These are phyloP conservation scores for Pythium volutum DNA, from an alignment of 352 stramenopile species.

Conservation along the genomic window DNA sequence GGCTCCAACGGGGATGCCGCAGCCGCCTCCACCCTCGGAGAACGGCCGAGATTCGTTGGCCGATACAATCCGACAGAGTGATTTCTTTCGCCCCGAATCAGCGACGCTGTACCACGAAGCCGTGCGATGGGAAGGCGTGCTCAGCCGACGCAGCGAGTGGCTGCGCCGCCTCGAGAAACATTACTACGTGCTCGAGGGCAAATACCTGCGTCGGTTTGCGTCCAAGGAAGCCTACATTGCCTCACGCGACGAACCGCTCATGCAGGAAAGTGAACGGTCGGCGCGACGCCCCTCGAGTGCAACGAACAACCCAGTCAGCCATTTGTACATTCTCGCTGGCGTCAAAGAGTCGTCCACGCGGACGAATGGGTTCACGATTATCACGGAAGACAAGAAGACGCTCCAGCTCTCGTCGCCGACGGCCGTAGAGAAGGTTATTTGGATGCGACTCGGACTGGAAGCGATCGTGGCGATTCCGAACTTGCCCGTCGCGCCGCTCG, in stretches of 20 bases:
- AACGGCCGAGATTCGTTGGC: neutral
- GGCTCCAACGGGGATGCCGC: neutral
- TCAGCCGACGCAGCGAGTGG: constrained; percentile 82
- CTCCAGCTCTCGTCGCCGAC: constrained; percentile 74
- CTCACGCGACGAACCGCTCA: constrained; percentile 66
- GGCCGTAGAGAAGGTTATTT: constrained; percentile 84
- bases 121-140: constrained; percentile 79
- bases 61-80: constrained; percentile 14
- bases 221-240: constrained; percentile 84
- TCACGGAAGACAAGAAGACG: constrained; percentile 85
- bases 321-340: constrained; percentile 76
- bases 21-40: neutral
- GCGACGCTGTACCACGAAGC: constrained; percentile 76
- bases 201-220: constrained; percentile 77
- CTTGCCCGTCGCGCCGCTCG: constrained; percentile 70
- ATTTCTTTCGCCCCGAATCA: constrained; percentile 31
- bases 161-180: constrained; percentile 77
- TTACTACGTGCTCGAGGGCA: constrained; percentile 85
- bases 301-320: constrained; percentile 45
- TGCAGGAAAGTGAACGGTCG: constrained; percentile 45
- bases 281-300: constrained; percentile 38
- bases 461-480: constrained; percentile 83
- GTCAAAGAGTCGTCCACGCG: constrained; percentile 83
- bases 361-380: constrained; percentile 85
- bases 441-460: constrained; percentile 82